These are phyloP conservation scores for Mycena haematopus DNA, from an alignment of 768 basidiomycete genomes.

Conservation along the genomic window DNA sequence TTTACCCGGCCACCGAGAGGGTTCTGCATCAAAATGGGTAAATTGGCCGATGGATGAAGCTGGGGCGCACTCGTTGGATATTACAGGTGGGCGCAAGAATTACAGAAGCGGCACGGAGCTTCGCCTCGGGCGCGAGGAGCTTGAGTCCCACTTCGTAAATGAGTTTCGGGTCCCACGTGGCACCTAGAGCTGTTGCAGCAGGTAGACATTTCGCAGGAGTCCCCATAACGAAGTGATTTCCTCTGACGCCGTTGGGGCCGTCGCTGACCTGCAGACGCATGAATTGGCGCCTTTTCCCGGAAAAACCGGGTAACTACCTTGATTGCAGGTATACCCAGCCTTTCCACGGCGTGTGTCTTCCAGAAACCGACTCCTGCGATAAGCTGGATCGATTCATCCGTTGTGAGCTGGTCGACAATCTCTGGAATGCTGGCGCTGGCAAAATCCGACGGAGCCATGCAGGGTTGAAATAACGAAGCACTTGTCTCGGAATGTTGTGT, in stretches of 20 bases:
- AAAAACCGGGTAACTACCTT: constrained; percentile 50
- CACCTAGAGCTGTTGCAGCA: constrained; percentile 74
- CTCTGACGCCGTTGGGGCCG: constrained; percentile 79
- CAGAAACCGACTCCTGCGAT: constrained; percentile 81
- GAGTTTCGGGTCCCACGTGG: constrained; percentile 74
- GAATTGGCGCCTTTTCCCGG: not conserved
- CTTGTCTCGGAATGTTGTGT: not conserved
- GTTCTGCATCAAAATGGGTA: constrained; percentile 46
- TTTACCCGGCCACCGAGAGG: constrained; percentile 72
- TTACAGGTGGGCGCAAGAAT: constrained; percentile 85
- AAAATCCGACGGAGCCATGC: constrained; percentile 75
- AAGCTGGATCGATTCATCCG: constrained; percentile 75
- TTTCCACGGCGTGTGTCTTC: constrained; percentile 70
- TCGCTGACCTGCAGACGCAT: constrained; percentile 63
- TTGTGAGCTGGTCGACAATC: constrained; percentile 69
- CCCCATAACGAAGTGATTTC: constrained; percentile 81
- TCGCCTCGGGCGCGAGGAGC: constrained; percentile 75
- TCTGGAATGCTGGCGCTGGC: constrained; percentile 65
- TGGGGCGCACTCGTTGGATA: constrained; percentile 69
- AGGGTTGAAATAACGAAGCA: not conserved
- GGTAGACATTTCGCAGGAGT: constrained; percentile 83
- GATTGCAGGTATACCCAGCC: constrained; percentile 73
- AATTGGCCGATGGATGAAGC: constrained; percentile 1
- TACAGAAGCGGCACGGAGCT: constrained; percentile 69
- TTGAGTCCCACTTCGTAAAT: constrained; percentile 66